Conservation (phyloP, 768 basidiomycete species). For the Glaciozyma martinii region DNA sequence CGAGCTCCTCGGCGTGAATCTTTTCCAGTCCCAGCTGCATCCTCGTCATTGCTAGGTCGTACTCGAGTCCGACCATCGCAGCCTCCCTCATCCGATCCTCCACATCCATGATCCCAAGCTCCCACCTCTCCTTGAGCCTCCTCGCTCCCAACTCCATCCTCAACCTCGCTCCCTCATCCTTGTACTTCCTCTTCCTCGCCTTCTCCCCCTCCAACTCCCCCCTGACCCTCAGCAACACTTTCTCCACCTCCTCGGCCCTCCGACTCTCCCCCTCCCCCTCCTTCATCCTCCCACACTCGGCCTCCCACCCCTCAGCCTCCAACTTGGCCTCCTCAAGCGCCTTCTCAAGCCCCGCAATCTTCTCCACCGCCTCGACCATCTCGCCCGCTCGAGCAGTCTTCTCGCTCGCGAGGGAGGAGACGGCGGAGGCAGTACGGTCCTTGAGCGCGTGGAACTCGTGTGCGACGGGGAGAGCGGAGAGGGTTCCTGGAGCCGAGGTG, state of each 20-base stretch:
- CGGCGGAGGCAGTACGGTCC: constrained; percentile 5
- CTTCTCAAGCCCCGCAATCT: constrained; percentile 11
- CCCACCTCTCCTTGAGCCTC: constrained; percentile 28
- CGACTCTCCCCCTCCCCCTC: neutral
- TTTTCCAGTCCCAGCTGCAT: constrained; percentile 1
- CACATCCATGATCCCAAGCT: constrained; percentile 24
- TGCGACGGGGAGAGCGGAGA: neutral
- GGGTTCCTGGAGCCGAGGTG: neutral
- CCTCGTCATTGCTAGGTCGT: neutral
- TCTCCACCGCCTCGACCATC: neutral
- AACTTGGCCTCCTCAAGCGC: neutral
- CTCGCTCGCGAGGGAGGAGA: neutral
- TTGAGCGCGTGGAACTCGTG: constrained; percentile 18
- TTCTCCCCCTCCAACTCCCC: constrained; percentile 9
- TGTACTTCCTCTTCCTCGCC: constrained; percentile 9
- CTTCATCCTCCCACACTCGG: constrained; percentile 11
- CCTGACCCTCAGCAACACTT: neutral
- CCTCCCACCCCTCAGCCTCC: constrained; percentile 29
- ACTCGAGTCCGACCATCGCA: constrained; percentile 7
- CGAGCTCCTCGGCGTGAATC: constrained; percentile 15
- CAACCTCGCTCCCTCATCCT: constrained; percentile 20
- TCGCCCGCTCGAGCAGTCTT: neutral
- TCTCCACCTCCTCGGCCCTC: constrained; percentile 3
- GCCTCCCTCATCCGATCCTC: constrained; percentile 24
- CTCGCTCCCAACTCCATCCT: constrained; percentile 25